Evolutionary conservation across 495 filamentous ascomycete species (phyloP).

Genomic region (Recurvomyces mirabilis): DNA sequence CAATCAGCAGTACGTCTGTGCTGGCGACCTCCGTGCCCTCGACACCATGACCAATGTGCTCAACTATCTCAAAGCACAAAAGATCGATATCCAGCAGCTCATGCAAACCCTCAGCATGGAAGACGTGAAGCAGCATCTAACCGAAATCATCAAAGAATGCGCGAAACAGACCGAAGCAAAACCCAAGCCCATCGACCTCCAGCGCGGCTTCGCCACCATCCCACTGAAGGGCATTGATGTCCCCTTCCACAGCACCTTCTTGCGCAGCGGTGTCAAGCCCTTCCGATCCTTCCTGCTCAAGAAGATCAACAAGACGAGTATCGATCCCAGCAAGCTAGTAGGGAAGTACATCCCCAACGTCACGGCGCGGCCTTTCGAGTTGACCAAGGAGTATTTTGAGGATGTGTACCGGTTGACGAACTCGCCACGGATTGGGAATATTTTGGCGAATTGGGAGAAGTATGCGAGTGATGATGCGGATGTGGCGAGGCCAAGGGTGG

Average conservation of each 20-base stretch:
- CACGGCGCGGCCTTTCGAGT: constrained; percentile 84
- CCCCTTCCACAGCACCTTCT: constrained; percentile 96
- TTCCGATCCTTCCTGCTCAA: constrained; percentile 95
- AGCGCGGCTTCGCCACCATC: constrained; percentile 94
- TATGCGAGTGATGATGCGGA: constrained; percentile 42
- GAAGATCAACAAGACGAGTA: constrained; percentile 98
- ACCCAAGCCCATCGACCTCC: constrained; percentile 71
- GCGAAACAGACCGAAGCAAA: constrained; percentile 78
- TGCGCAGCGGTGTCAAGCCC: constrained; percentile 94
- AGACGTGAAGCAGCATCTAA: constrained; percentile 68
- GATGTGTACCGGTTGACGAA: constrained; percentile 92
- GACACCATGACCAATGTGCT: constrained; percentile 85
- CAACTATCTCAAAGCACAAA: constrained; percentile 90
- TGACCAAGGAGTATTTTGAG: constrained; percentile 98
- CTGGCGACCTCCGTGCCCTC: constrained; percentile 89
- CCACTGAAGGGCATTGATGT: constrained; percentile 95
- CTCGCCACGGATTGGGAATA: constrained; percentile 77
- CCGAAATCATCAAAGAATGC: constrained; percentile 75
- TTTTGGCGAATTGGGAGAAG: constrained; percentile 75
- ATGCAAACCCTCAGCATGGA: constrained; percentile 75
- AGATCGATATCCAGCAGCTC: constrained; percentile 88
- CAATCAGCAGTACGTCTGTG: constrained; percentile 97
- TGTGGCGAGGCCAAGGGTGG: not conserved
- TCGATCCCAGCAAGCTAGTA: constrained; percentile 89
- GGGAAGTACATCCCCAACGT: constrained; percentile 99